Base-by-base conservation (phyloP, 768 basidiomycete species). In the Asterophora parasitica region DNA sequence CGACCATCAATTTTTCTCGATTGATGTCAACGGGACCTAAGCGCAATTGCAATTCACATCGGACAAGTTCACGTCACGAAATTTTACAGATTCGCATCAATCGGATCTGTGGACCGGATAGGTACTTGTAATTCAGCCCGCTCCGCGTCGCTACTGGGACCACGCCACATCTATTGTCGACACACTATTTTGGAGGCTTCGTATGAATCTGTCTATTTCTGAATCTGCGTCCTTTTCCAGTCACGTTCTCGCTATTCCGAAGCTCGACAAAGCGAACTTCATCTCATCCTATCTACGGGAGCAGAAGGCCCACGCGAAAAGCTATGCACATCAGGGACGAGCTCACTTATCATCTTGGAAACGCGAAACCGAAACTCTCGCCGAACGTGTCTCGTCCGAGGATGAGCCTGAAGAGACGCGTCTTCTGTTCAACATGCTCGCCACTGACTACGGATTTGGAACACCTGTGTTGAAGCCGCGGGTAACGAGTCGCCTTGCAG, bases 391-490 rank as follows among this genome's bases (percentile, higher is more conserved):
- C 4, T 28, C 39, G 27, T 32, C 42, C n/a, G 13, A 26, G 4
- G 10, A 13, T 33, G 42, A 38, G 15, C 1, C 16, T 10, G 4
- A 5, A 19, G 38, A 41, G 19, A 12, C 26, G 26, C 40, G 33
- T n/a, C 37, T 32, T 11, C 31, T 31, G 1, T 41, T 42, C 3
- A 34, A 48, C 13, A 31, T 33, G 28, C 23, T 20, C 17, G 19
- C 28, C 11, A 13, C 34, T 9, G 63, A 56, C 13, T 64, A 66
- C 51, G 73, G 71, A 4, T 77, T 82, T 52, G 73, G 67, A 32
- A 83, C 80, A 8, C 82, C 82, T 13, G 61, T 82, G 27, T 66
- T 83, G 31, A 76, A 73, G 52, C 69, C 82, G 28, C 74, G 82
- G 23, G 61, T 59, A 40, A 27, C 44, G n/a, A 60, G 49, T 11